A percentile compares a stretch with the other conserved stretches of the same genome.
Conservation (phyloP, 2,329 filamentous ascomycete genomes). For the Periconia sp. region DNA sequence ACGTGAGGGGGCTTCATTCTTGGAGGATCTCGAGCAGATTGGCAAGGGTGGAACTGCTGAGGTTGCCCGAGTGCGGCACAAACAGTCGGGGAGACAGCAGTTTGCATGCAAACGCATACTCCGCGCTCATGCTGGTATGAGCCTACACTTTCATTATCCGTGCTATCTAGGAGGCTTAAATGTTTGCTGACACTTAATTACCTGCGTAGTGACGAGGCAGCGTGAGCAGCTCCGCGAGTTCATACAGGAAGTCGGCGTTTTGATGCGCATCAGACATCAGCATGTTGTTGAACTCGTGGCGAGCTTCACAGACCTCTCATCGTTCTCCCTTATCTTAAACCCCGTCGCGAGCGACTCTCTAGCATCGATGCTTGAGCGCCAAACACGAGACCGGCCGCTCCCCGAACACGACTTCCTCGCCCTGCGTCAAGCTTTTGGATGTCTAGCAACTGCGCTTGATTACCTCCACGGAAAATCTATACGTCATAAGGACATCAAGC, state of each 20-base stretch:
- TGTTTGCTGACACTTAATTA: too few species aligned
- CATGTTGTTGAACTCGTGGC: constrained; percentile 18
- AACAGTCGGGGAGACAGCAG: constrained; percentile 12
- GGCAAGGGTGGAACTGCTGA: constrained; percentile 18
- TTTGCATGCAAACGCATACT: constrained; percentile 21
- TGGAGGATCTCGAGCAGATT: constrained; percentile 19
- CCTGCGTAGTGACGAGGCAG: too few species aligned
- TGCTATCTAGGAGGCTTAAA: too few species aligned
- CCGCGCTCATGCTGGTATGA: constrained; percentile 13
- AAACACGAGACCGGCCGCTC: constrained; percentile 16
- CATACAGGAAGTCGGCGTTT: constrained; percentile 14
- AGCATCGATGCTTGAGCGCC: constrained; percentile 19
- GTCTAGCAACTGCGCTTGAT: constrained; percentile 11
- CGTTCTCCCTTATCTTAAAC: constrained; percentile 22
- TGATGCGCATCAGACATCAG: constrained; percentile 14
- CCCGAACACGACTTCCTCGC: not conserved
- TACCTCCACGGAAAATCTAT: constrained; percentile 16
- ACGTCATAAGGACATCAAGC: constrained; percentile 21
- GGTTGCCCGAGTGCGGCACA: constrained; percentile 14
- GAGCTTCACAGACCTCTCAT: constrained; percentile 19
- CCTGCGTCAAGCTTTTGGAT: constrained; percentile 10
- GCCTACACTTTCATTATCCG: too few species aligned
- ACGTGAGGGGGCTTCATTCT: constrained; percentile 6
- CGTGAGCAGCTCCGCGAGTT: constrained; percentile 14
- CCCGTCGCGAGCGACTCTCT: constrained; percentile 27